These are phyloP conservation scores for Coemansia sp. DNA, from an alignment of 192 early-diverging fungal species.

Conservation along the genomic window DNA sequence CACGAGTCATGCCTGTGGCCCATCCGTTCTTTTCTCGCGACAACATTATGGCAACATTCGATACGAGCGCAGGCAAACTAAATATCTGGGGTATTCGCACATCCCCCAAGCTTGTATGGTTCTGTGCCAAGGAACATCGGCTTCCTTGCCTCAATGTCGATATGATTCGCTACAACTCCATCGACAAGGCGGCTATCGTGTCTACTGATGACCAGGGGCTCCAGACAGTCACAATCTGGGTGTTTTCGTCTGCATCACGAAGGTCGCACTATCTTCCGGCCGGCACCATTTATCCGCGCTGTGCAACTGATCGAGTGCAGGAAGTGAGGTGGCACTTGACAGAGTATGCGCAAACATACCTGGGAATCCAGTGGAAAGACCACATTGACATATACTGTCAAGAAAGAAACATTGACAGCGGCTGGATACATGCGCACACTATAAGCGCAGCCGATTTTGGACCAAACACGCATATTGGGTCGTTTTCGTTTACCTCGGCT, in stretches of 20 bases:
- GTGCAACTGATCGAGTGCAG: slow-evolving; percentile 32
- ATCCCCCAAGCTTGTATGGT: slow-evolving; percentile 29
- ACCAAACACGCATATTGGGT: slow-evolving; percentile 28
- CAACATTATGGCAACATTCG: slow-evolving; percentile 52
- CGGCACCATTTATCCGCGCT: slow-evolving; percentile 45
- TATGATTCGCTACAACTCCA: slow-evolving; percentile 56
- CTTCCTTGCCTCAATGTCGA: slow-evolving; percentile 45
- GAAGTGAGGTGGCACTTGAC: slow-evolving; percentile 54
- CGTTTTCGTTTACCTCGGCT: slow-evolving; percentile 50
- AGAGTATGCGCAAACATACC: slow-evolving; percentile 50
- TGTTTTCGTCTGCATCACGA: slow-evolving; percentile 54
- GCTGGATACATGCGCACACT: slow-evolving; percentile 35
- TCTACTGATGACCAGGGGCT: slow-evolving; percentile 33
- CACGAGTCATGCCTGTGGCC: slow-evolving; percentile 50
- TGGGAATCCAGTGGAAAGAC: slow-evolving; percentile 52
- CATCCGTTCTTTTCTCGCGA: slow-evolving; percentile 50
- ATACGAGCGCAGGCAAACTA: slow-evolving; percentile 36
- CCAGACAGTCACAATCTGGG: slow-evolving; percentile 47
- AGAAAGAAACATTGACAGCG: slow-evolving; percentile 42
- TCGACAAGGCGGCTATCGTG: slow-evolving; percentile 55
- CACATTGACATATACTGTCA: slow-evolving; percentile 49
- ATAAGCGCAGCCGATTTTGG: slow-evolving; percentile 39
- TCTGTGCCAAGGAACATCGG: slow-evolving; percentile 50
- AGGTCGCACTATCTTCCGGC: slow-evolving; percentile 52
- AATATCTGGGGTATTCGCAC: slow-evolving; percentile 51